A percentile compares a stretch with the other conserved stretches of the same genome.
phyloP scores from a whole-genome alignment of 805 yeast genomes.

The Starmerella apis region DNA sequence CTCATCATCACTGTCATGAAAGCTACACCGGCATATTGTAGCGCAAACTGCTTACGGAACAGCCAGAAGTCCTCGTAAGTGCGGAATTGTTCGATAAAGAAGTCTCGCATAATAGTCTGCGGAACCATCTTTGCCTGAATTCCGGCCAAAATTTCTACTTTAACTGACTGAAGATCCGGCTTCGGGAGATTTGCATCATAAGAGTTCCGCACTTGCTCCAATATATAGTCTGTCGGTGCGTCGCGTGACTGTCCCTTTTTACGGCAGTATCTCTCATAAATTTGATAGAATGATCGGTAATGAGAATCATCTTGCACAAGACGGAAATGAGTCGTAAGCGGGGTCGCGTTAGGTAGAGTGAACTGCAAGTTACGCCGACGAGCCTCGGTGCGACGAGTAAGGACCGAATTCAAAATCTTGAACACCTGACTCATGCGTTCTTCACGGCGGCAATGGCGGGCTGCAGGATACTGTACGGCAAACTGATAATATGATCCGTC shows the following conservation, averaged over 20 bases:
- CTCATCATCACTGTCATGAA: constrained; percentile 92
- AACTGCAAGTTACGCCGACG: constrained; percentile 76
- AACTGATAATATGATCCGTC: constrained; percentile 88
- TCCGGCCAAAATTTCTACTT: constrained; percentile 83
- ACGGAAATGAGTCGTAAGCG: constrained; percentile 88
- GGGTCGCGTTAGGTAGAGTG: constrained; percentile 84
- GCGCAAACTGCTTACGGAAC: constrained; percentile 87
- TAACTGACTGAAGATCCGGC: constrained; percentile 79
- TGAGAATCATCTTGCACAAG: constrained; percentile 72
- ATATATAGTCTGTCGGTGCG: constrained; percentile 77
- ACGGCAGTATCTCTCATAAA: constrained; percentile 81
- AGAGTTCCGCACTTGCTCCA: constrained; percentile 80
- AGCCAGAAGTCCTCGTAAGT: constrained; percentile 93
- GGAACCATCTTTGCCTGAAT: constrained; percentile 85
- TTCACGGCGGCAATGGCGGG: constrained; percentile 92
- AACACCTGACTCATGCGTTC: constrained; percentile 88
- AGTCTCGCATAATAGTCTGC: constrained; percentile 65
- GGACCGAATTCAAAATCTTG: constrained; percentile 73
- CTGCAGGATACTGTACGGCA: constrained; percentile 96
- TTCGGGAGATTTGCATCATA: constrained; percentile 87
- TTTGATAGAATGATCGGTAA: constrained; percentile 64
- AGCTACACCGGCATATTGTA: constrained; percentile 86
- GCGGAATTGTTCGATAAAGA: constrained; percentile 58
- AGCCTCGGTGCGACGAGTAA: constrained; percentile 73
- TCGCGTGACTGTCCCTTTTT: constrained; percentile 66